These are phyloP conservation scores for Diutina ranongensis DNA, from an alignment of 1,139 yeast species.

Conservation along the genomic window DNA sequence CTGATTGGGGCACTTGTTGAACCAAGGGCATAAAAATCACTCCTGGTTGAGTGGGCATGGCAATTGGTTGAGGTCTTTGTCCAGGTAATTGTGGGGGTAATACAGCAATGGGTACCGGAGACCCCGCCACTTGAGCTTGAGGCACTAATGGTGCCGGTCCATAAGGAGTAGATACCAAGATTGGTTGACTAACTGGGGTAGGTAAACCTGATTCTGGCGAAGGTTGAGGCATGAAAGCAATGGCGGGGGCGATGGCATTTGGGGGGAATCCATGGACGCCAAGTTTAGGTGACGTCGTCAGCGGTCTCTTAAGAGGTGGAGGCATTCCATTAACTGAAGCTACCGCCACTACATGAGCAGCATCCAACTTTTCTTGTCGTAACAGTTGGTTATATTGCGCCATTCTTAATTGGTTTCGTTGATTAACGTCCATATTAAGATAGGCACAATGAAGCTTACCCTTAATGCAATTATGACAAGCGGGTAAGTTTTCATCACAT, in stretches of 20 bases:
- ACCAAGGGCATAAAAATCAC: background rate
- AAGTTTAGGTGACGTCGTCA: background rate
- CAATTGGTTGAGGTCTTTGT: background rate
- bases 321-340: background rate
- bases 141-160: background rate
- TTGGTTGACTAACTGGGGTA: background rate
- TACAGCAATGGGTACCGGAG: background rate
- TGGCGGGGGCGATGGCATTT: background rate
- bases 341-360: conserved; percentile 2
- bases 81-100: background rate
- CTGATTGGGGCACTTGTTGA: conserved; percentile 1
- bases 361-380: conserved; percentile 5
- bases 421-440: conserved; percentile 36
- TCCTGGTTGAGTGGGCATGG: background rate
- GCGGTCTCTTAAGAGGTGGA: background rate
- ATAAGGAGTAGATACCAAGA: conserved; percentile 1
- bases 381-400: conserved; percentile 35
- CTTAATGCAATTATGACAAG: conserved; percentile 48
- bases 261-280: background rate
- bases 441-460: conserved; percentile 49
- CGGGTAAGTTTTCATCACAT: conserved; percentile 55
- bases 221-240: background rate
- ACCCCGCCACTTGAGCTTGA: background rate
- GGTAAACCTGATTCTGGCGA: background rate
- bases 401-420: conserved; percentile 38